Conservation (phyloP, 2,329 filamentous ascomycete species). For the Penicillium sp. region DNA sequence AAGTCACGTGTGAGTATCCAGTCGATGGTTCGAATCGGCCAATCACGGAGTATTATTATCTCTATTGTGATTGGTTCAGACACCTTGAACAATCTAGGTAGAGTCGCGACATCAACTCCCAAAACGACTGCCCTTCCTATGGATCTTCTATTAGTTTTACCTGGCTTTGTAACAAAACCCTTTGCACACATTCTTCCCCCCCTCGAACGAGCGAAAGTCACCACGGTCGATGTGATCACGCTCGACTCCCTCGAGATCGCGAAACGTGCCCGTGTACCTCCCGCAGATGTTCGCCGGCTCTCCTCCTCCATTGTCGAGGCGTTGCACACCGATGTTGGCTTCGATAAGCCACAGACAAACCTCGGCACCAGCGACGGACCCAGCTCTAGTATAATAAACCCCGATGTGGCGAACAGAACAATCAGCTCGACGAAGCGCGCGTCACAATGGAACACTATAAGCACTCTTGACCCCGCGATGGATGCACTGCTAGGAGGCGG, state of each 20-base stretch:
- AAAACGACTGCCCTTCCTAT: constrained; percentile 27
- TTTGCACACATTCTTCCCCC: constrained; percentile 75
- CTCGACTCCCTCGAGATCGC: constrained; percentile 80
- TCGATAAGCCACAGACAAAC: constrained; percentile 27
- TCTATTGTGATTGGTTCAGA: constrained; percentile 17
- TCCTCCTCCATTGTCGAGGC: constrained; percentile 65
- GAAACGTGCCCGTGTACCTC: constrained; percentile 77
- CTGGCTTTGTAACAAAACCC: constrained; percentile 69
- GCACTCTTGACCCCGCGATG: constrained; percentile 72
- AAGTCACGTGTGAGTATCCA: neutral
- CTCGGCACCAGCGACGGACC: constrained; percentile 15
- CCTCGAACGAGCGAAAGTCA: constrained; percentile 75
- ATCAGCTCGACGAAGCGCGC: constrained; percentile 33
- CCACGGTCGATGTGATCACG: constrained; percentile 79
- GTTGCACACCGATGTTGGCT: constrained; percentile 63
- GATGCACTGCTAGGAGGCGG: constrained; percentile 75
- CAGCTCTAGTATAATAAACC: constrained; percentile 25
- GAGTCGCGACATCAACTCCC: constrained; percentile 8
- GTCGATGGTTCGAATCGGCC: neutral
- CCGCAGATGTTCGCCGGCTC: constrained; percentile 75
- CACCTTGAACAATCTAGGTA: constrained; percentile 15
- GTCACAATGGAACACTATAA: constrained; percentile 62
- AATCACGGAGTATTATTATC: neutral
- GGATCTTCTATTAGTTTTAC: constrained; percentile 80
- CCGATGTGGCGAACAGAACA: constrained; percentile 19